Evolutionary conservation across 768 basidiomycete genomes (phyloP).

Genomic region (Tephrocybe sp.): DNA sequence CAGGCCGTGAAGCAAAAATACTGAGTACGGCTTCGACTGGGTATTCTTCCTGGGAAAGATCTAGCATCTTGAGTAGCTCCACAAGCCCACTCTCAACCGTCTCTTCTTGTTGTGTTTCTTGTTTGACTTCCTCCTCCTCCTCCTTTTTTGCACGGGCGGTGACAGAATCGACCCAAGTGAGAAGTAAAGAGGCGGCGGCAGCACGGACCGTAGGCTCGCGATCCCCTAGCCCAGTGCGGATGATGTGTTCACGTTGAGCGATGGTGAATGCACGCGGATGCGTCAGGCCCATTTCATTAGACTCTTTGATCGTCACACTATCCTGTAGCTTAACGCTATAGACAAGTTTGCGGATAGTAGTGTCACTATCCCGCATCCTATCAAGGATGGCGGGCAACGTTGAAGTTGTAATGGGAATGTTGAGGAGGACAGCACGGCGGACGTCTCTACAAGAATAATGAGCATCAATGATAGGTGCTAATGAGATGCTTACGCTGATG

Average conservation of each 20-base stretch:
- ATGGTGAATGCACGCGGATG: conserved; percentile 68
- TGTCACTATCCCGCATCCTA: conserved; percentile 79
- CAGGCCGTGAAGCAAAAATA: conserved; percentile 62
- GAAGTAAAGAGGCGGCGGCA: conserved; percentile 71
- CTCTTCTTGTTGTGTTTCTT: conserved; percentile 19
- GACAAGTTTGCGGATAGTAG: conserved; percentile 67
- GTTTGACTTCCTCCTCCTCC: conserved; percentile 20
- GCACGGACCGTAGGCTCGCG: conserved; percentile 70
- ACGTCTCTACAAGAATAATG: conserved; percentile 61
- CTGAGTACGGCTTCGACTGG: conserved; percentile 71
- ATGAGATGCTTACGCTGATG: conserved; percentile 60
- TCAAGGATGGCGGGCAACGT: conserved; percentile 68
- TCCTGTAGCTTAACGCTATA: conserved; percentile 58
- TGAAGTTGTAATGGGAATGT: conserved; percentile 53
- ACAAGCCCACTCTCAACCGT: conserved; percentile 21
- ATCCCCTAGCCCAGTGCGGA: conserved; percentile 83
- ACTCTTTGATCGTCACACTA: conserved; percentile 26
- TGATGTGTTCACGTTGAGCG: conserved; percentile 71
- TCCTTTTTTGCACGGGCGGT: conserved; percentile 32
- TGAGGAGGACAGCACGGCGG: conserved; percentile 73
- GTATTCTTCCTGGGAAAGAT: conserved; percentile 53
- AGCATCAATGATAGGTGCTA: neutral
- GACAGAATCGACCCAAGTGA: conserved; percentile 70
- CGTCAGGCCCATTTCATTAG: conserved; percentile 42
- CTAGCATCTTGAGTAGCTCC: conserved; percentile 40